Conservation (phyloP, 2,329 filamentous ascomycete genomes). For the Aureobasidium namibiae region DNA sequence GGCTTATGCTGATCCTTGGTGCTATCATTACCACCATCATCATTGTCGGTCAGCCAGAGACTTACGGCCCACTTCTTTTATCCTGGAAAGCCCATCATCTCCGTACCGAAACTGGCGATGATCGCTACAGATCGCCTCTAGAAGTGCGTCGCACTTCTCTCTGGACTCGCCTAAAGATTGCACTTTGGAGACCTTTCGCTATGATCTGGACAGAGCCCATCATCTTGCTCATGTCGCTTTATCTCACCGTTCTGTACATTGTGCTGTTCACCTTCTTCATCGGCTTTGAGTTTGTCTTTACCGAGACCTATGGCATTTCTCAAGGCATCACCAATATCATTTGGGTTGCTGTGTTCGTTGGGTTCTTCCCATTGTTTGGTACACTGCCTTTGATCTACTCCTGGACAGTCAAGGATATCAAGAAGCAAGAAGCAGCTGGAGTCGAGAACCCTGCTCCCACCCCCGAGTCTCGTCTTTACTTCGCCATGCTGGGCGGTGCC, state of each 20-base stretch:
- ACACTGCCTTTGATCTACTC: constrained; percentile 11
- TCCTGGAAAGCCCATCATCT: constrained; percentile 30
- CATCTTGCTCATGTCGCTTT: constrained; percentile 41
- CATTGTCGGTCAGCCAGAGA: constrained; percentile 42
- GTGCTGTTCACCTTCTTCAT: constrained; percentile 47
- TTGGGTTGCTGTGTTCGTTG: constrained; percentile 39
- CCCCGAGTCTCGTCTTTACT: constrained; percentile 35
- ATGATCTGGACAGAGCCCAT: constrained; percentile 32
- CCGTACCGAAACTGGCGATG: constrained; percentile 20
- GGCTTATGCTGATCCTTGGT: constrained; percentile 30
- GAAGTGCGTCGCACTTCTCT: constrained; percentile 16
- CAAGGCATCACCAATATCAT: constrained; percentile 37
- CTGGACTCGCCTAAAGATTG: constrained; percentile 15
- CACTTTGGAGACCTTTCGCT: constrained; percentile 17
- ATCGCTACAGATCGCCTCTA: constrained; percentile 18
- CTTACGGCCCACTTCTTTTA: constrained; percentile 35
- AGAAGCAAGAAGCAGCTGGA: constrained; percentile 9
- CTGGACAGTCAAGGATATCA: constrained; percentile 12
- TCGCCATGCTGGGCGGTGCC: constrained; percentile 36
- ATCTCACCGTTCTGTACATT: constrained; percentile 46
- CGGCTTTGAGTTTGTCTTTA: constrained; percentile 45
- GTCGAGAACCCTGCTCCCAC: constrained; percentile 4
- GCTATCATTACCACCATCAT: constrained; percentile 22
- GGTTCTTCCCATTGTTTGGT: constrained; percentile 21
- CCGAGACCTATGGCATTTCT: constrained; percentile 33